phyloP scores from a whole-genome alignment of 129 eudicot genomes.

The Gnaphalium uliginosum region DNA sequence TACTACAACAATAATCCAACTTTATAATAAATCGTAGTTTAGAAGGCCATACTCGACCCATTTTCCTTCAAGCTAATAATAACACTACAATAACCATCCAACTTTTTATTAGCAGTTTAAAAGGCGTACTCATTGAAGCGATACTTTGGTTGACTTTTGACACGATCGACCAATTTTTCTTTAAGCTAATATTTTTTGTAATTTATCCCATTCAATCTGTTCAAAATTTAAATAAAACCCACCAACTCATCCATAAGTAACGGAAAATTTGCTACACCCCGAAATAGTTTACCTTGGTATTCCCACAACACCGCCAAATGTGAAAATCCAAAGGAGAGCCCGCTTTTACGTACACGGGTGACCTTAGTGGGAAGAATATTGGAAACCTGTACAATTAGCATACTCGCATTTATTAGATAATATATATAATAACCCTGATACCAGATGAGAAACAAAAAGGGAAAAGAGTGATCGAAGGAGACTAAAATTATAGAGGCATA shows the following conservation, averaged over 20 bases:
- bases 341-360: conserved; percentile 60
- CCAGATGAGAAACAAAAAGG: background rate
- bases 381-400: conserved; percentile 69
- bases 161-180: background rate
- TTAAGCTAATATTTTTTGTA: background rate
- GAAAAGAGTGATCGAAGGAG: background rate
- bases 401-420: conserved; percentile 7
- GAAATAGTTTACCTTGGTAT: conserved; percentile 65
- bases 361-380: conserved; percentile 80
- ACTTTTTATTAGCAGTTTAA: background rate
- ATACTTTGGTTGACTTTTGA: background rate
- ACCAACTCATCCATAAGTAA: background rate
- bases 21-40: no score
- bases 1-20: no score
- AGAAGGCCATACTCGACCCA: background rate
- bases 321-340: conserved; percentile 72
- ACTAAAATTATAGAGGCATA: conserved; percentile 20
- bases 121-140: background rate
- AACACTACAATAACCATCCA: background rate
- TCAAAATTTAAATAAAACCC: background rate
- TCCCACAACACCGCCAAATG: conserved; percentile 93
- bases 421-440: conserved; percentile 4
- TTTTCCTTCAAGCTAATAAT: no score
- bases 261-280: background rate
- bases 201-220: background rate